Evolutionary conservation across 164 flowering plant genomes (phyloP).

Genomic region (Piper longum): DNA sequence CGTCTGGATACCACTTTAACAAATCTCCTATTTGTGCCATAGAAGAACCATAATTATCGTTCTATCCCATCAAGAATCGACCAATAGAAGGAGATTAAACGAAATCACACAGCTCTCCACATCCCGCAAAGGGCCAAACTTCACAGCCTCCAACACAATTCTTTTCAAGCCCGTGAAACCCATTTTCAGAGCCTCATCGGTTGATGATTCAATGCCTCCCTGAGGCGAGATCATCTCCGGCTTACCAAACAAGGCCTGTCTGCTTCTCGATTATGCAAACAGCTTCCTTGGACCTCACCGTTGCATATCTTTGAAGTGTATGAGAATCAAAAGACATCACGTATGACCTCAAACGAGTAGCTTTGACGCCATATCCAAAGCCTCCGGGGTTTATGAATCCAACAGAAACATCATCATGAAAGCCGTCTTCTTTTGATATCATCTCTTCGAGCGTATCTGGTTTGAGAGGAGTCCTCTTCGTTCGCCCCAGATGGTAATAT

Average conservation of each 20-base stretch:
- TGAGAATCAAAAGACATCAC: conserved; percentile 91
- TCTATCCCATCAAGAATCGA: too few relatives aligned
- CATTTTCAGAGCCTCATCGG: conserved; percentile 57
- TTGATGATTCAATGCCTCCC: conserved; percentile 67
- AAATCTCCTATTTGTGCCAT: too few relatives aligned
- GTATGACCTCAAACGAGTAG: conserved; percentile 54
- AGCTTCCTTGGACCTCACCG: conserved; percentile 88
- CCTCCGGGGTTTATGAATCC: conserved; percentile 33
- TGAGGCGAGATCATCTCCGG: conserved; percentile 67
- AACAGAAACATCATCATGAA: conserved; percentile 22
- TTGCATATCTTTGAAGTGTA: conserved; percentile 80
- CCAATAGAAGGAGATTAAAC: conserved; percentile 9
- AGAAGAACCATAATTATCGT: too few relatives aligned
- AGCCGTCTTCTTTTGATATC: conserved; percentile 9
- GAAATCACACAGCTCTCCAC: conserved; percentile 84
- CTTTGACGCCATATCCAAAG: conserved; percentile 40
- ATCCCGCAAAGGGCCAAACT: conserved; percentile 95
- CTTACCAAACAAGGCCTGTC: conserved; percentile 82
- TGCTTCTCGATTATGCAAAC: conserved; percentile 87
- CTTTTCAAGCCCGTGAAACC: conserved; percentile 78
- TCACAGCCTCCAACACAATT: conserved; percentile 90
- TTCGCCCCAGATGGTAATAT: conserved; percentile 39
- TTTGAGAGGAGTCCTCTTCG: conserved; percentile 23
- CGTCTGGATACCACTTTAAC: too few relatives aligned
- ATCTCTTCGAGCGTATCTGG: conserved; percentile 22